Base-by-base conservation (phyloP, 495 filamentous ascomycete species). In the Tetracladium setigerum region DNA sequence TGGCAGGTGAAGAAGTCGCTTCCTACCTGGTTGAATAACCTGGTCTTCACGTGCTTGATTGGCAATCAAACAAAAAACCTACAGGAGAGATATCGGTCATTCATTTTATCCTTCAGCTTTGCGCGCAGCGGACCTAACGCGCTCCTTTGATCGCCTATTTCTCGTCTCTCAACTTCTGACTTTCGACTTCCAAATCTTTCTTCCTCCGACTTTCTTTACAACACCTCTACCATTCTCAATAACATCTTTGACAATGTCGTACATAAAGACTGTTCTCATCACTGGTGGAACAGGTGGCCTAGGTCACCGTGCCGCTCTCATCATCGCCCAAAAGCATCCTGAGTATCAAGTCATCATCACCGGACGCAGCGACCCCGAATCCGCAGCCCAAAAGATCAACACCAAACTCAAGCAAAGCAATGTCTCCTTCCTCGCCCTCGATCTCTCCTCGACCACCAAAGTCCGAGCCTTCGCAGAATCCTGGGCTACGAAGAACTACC, bases 301-400 rank as follows among this genome's bases (percentile, higher is more conserved):
- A 9, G 54, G 50, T 3, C 45, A 53, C 19, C 24, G 44, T 2
- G 33, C 34, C 6, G 65, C 72, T 16, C 59, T 73, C 39, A 67
- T 67, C 45, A 60, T 79, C 19, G 68, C 77, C 17, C 69, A 53
- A 5, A 63, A 58, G 37, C 52, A 63, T 42, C 69, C 69, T 6
- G 48, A 66, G 1, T 62, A 60, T 37, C 62, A 63, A 12, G 47
- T 74, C 38, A 50, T 72, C 15, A 50, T 76, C 33, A 64, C 67
- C 19, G 72, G 71, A 1, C 57, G 71, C 18, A 64, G 60, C n/a
- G 62, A 73, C 43, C 48, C 49, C 12, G 47, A 66, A 16, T 53
- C 57, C 14, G 57, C 70, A 0, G 69, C 67, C 18, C 48, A 53
- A 0, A 50, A 50, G 0, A 67, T 70, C 45, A 74, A 74, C 55